These are phyloP conservation scores for Euphorbia celastroides DNA, from an alignment of 441 rosid species.

Conservation along the genomic window DNA sequence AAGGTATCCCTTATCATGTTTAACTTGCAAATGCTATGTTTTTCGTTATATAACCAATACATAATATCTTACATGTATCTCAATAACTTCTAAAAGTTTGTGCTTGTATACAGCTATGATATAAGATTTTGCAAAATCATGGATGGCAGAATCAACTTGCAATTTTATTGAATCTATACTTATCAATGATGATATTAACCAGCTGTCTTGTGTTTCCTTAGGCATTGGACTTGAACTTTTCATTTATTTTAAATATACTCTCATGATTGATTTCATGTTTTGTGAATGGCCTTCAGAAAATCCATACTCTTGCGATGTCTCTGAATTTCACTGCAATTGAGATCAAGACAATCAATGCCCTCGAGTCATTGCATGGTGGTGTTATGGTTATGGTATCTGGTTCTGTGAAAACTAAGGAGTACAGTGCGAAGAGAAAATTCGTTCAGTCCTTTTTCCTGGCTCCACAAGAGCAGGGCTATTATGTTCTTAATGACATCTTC, in stretches of 20 bases:
- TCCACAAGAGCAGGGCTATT: slow-evolving; percentile 88
- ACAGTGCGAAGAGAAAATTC: slow-evolving; percentile 61
- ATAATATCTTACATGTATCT: too few relatives aligned
- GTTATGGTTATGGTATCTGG: slow-evolving; percentile 89
- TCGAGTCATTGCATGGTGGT: slow-evolving; percentile 84
- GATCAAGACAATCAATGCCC: slow-evolving; percentile 70
- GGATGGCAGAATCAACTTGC: background rate
- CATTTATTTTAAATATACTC: background rate
- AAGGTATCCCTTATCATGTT: too few relatives aligned
- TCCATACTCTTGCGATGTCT: slow-evolving; percentile 61
- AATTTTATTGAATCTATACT: background rate
- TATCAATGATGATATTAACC: background rate
- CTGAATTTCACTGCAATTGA: slow-evolving; percentile 56
- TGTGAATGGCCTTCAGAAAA: slow-evolving; percentile 44
- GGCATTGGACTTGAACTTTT: background rate
- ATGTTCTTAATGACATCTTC: slow-evolving; percentile 84
- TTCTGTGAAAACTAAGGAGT: slow-evolving; percentile 57
- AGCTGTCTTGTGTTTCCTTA: slow-evolving; percentile 1
- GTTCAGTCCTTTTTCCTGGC: slow-evolving; percentile 90
- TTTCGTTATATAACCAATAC: too few relatives aligned
- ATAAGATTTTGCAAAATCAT: background rate
- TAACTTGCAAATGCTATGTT: too few relatives aligned
- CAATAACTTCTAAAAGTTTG: too few relatives aligned
- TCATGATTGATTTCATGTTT: background rate
- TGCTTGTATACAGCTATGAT: background rate